Percentiles rank a stretch among this genome's conserved stretches.
Conservation (phyloP, 2,329 filamentous ascomycete genomes). For the Fusarium coicis region DNA sequence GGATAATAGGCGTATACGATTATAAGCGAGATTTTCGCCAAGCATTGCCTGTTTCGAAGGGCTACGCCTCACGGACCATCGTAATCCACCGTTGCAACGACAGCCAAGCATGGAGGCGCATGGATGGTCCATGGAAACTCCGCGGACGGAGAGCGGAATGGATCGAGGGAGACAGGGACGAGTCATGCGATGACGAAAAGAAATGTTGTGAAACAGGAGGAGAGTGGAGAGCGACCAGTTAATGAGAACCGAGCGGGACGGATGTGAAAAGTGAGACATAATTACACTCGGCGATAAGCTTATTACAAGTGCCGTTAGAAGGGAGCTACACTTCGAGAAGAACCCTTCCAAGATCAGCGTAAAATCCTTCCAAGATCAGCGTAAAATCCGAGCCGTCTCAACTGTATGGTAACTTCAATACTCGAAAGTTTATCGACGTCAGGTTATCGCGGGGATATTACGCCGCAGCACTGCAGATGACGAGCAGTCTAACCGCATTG, state of each 20-base stretch:
- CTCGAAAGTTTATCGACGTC: neutral
- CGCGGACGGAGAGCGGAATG: neutral
- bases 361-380: neutral
- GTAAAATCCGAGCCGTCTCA: neutral
- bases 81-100: neutral
- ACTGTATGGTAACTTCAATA: neutral
- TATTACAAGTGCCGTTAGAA: neutral
- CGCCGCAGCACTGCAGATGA: neutral
- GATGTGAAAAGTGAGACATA: fast-evolving
- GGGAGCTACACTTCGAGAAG: fast-evolving
- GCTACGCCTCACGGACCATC: neutral
- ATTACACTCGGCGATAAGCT: neutral
- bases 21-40: neutral
- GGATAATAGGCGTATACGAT: neutral
- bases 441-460: neutral
- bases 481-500: neutral
- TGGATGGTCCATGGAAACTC: neutral
- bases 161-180: neutral
- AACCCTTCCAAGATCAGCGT: neutral
- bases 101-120: neutral
- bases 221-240: fast-evolving
- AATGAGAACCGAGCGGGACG: fast-evolving
- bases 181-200: neutral
- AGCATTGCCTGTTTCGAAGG: neutral
- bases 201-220: neutral